Evolutionary conservation across 2,329 filamentous ascomycete genomes (phyloP).

Genomic region (Exophiala bonariae): DNA sequence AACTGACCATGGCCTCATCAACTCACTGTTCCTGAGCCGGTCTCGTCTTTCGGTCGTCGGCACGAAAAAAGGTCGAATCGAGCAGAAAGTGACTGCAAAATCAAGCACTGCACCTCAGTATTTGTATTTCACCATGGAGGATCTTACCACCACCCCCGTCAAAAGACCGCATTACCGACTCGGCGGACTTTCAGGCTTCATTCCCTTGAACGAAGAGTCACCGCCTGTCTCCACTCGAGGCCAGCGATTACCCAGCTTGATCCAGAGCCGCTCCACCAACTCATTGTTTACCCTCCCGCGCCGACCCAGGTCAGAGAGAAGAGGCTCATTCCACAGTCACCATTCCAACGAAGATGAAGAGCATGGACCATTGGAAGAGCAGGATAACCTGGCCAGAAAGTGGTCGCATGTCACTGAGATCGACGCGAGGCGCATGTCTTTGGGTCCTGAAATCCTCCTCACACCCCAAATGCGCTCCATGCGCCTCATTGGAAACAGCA

Average conservation of each 20-base stretch:
- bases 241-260: constrained; percentile 36
- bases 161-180: constrained; percentile 23
- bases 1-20: too few relatives aligned
- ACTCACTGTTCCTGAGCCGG: too few relatives aligned
- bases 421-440: constrained; percentile 22
- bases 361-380: constrained; percentile 10
- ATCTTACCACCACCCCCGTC: background rate
- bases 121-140: background rate
- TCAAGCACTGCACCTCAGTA: too few relatives aligned
- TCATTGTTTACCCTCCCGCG: constrained; percentile 23
- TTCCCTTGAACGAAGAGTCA: constrained; percentile 35
- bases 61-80: too few relatives aligned
- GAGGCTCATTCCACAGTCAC: constrained; percentile 21
- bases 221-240: constrained; percentile 40
- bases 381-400: constrained; percentile 22
- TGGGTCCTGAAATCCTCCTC: constrained; percentile 28
- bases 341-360: constrained; percentile 25
- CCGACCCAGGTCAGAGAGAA: constrained; percentile 7
- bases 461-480: constrained; percentile 56
- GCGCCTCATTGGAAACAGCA: constrained; percentile 84
- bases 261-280: constrained; percentile 28
- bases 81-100: too few relatives aligned
- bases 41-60: too few relatives aligned
- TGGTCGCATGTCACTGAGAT: constrained; percentile 12
- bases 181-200: constrained; percentile 26